Evolutionary conservation across 192 early-diverging fungal species (phyloP), one percentile per base, ranked within the genome.

Genomic region (Gonapodya sp.): DNA sequence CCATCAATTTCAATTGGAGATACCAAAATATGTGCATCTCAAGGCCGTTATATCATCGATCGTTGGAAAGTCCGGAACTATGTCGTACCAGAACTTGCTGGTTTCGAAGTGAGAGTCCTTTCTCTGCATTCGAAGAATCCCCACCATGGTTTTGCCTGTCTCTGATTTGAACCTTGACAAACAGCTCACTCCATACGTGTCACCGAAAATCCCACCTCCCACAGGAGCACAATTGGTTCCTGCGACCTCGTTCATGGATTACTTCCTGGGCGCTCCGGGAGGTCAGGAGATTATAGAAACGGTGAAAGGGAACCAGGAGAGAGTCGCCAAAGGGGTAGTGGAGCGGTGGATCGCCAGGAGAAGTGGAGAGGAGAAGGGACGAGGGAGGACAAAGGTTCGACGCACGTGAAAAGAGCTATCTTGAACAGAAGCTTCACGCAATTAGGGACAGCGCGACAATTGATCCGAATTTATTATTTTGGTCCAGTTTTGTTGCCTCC

Each of bases 21-120:
- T n/a, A n/a, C n/a, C 31, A 78, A 78, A 31, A 30, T 78, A 35
- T 35, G 72, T 18, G 18, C n/a, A 73, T 73, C n/a, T 8, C 8
- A 8, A 64, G 91, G 91, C 81, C 88, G 91, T 33, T 92, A 92
- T 81, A 75, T 84, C 35, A 83, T 92, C 73, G 89, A 92, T 73
- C 88, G 85, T 85, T 83, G 84, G 35, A 89, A 88, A 73, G 91
- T 92, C 36, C 87, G 91, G 79, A 86, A 87, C 0, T 92, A 89
- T 81, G 86, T 88, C 36, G 91, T 92, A 0, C 91, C 91, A 35
- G 88, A 92, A 36, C 73, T 92, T 80, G 82, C 85, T n/a, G 85
- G 84, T 46, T 92, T 88, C 79, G 82, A 83, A 78, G 87, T 77
- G 31, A 2, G 75, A 14, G 34, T 24, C 8, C 46, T 64, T 64